Evolutionary conservation across 2,329 filamentous ascomycete species (phyloP).

Genomic region (Cadophora luteo-olivacea): DNA sequence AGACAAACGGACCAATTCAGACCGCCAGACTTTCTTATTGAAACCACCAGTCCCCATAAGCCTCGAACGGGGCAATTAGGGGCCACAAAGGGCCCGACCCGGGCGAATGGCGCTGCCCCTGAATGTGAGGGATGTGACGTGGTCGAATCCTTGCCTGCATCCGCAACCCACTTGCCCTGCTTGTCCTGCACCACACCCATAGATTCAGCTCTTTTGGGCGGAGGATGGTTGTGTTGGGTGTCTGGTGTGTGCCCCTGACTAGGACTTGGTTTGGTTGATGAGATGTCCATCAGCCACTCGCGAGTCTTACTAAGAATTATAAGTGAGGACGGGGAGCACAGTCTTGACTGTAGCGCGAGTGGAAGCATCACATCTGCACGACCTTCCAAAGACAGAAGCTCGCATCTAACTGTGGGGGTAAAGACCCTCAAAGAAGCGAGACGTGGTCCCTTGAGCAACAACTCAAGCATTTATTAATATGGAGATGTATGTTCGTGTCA

Average conservation of each 20-base stretch:
- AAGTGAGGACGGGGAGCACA: neutral
- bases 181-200: no score
- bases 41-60: neutral
- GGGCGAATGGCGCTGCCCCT: slow-evolving; percentile 10
- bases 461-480: neutral
- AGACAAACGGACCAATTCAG: neutral
- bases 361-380: neutral
- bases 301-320: neutral
- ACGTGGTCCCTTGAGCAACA: slow-evolving; percentile 6
- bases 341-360: neutral
- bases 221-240: neutral
- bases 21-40: neutral
- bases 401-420: neutral
- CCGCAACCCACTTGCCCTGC: neutral
- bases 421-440: neutral
- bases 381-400: neutral
- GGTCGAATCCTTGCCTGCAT: slow-evolving; percentile 9
- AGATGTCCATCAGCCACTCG: neutral
- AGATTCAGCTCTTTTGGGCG: neutral
- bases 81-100: slow-evolving; percentile 8
- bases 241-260: neutral
- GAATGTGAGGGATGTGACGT: slow-evolving; percentile 2
- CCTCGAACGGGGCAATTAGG: neutral
- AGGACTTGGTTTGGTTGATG: neutral
- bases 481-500: neutral